Percentiles rank a stretch among this genome's conserved stretches.
These are phyloP conservation scores for Sporisorium graminicola DNA, from an alignment of 1,284 basidiomycete species.

Conservation along the genomic window DNA sequence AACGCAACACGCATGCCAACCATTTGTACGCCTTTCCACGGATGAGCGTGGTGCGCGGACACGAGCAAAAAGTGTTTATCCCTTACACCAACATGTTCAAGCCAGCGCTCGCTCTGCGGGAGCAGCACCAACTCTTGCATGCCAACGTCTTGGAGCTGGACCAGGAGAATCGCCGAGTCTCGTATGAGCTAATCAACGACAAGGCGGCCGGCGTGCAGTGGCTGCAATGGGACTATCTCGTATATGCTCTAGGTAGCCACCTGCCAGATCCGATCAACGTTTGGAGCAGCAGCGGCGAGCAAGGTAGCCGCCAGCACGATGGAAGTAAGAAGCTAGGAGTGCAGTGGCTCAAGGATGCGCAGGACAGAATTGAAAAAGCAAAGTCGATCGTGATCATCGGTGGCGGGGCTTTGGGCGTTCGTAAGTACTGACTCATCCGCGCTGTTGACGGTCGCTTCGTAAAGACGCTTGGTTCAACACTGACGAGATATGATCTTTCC, in stretches of 20 bases:
- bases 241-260: slow-evolving; percentile 50
- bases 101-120: slow-evolving; percentile 1
- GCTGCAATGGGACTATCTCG: slow-evolving; percentile 40
- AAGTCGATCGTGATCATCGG: slow-evolving; percentile 41
- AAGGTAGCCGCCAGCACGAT: slow-evolving; percentile 8
- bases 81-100: slow-evolving; percentile 75
- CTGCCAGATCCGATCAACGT: slow-evolving; percentile 51
- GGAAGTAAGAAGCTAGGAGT: slow-evolving; percentile 42
- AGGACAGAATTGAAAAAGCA: slow-evolving; percentile 31
- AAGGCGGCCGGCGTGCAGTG: slow-evolving; percentile 7
- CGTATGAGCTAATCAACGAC: slow-evolving; percentile 31
- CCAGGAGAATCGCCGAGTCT: slow-evolving; percentile 3
- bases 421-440: slow-evolving; percentile 6
- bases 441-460: too few species aligned
- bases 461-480: background rate
- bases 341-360: slow-evolving; percentile 41
- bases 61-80: slow-evolving; percentile 75
- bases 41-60: slow-evolving; percentile 70
- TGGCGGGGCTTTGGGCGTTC: slow-evolving; percentile 15
- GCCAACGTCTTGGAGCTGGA: slow-evolving; percentile 27
- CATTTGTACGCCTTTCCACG: slow-evolving; percentile 73
- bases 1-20: slow-evolving; percentile 76
- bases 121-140: slow-evolving; percentile 22
- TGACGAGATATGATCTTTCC: background rate
- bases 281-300: slow-evolving; percentile 24